Conservation (phyloP, 2,329 filamentous ascomycete species). For the Alternaria conjuncta region DNA sequence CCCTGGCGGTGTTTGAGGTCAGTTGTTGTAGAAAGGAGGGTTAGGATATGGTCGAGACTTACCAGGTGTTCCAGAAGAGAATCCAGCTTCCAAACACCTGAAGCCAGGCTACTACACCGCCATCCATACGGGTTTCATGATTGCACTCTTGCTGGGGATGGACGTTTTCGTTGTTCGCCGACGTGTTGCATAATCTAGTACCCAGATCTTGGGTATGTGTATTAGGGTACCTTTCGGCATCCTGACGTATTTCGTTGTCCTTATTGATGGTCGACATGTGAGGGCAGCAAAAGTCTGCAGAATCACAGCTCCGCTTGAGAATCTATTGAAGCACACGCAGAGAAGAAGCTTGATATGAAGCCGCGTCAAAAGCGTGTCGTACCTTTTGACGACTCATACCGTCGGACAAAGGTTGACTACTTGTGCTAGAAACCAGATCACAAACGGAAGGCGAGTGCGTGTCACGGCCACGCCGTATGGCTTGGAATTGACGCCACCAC, state of each 20-base stretch:
- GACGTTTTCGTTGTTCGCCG: not conserved
- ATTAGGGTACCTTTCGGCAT: not conserved
- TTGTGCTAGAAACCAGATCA: not conserved
- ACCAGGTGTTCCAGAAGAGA: not conserved
- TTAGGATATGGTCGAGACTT: not conserved
- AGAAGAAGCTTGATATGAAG: not conserved
- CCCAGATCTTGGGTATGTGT: not conserved
- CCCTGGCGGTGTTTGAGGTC: not conserved
- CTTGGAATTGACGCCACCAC: not conserved
- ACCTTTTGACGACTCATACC: not conserved
- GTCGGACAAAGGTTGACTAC: not conserved
- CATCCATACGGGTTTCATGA: not conserved
- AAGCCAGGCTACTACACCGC: not conserved
- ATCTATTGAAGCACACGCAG: not conserved
- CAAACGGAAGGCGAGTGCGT: not conserved
- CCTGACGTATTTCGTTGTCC: not conserved
- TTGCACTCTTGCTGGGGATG: not conserved
- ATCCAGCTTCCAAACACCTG: not conserved
- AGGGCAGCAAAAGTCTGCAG: rapidly evolving
- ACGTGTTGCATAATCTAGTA: not conserved
- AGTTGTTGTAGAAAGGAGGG: not conserved
- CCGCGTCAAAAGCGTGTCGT: too few relatives aligned
- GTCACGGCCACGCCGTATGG: not conserved
- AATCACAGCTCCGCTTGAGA: not conserved
- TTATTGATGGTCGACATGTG: not conserved